Conservation (phyloP, 2,329 filamentous ascomycete genomes). For the Cercospora zeae-maydis region DNA sequence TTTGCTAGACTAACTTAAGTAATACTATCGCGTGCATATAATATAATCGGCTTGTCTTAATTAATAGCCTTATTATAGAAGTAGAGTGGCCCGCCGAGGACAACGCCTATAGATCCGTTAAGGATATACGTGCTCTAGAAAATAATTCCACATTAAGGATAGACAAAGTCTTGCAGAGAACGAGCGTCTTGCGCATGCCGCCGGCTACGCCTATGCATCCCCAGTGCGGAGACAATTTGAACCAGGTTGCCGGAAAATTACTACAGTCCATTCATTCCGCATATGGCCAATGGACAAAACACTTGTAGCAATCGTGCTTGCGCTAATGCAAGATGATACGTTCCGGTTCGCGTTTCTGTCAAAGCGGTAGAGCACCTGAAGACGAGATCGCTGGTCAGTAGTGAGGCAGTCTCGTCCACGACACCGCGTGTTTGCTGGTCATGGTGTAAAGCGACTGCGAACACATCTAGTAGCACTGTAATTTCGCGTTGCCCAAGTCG, state of each 20-base stretch:
- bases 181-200: background rate
- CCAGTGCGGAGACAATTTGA: background rate
- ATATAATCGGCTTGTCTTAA: no score
- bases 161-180: background rate
- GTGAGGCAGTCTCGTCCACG: background rate
- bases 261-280: background rate
- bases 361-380: background rate
- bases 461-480: background rate
- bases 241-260: background rate
- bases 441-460: background rate
- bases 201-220: background rate
- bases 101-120: constrained; percentile 62
- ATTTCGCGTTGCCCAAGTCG: background rate
- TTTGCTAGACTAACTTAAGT: no score
- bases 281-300: background rate
- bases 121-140: constrained; percentile 63
- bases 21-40: no score
- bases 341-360: background rate
- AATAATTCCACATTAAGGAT: constrained; percentile 50
- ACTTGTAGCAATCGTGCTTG: background rate
- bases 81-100: constrained; percentile 58
- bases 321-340: background rate
- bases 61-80: constrained; percentile 62
- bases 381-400: background rate
- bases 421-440: background rate